A percentile compares a stretch with the other conserved stretches of the same genome.
These are phyloP conservation scores for Pneumocystis murina DNA, from an alignment of 1,139 yeast genomes.

Conservation along the genomic window DNA sequence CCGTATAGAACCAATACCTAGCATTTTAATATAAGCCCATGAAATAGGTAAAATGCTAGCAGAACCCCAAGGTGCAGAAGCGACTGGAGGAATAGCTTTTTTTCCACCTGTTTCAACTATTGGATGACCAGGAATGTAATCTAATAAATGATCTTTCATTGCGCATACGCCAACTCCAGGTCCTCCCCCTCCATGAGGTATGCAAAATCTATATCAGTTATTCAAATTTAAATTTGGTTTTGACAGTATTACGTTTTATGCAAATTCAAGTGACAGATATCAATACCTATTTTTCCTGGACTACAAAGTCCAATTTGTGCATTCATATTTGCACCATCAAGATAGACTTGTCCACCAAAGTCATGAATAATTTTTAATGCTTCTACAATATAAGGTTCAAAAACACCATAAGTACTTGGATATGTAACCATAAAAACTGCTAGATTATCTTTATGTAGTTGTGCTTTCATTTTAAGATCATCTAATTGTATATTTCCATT, in stretches of 20 bases:
- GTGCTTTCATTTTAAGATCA: slow-evolving; percentile 63
- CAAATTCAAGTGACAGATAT: slow-evolving; percentile 88
- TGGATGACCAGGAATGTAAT: slow-evolving; percentile 70
- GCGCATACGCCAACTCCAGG: slow-evolving; percentile 99
- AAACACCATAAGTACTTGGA: slow-evolving; percentile 92
- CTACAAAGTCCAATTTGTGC: slow-evolving; percentile 96
- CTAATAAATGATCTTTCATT: slow-evolving; percentile 67
- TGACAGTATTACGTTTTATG: slow-evolving; percentile 49
- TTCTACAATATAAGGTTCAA: slow-evolving; percentile 75
- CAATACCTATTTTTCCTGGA: slow-evolving; percentile 98
- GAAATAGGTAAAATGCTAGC: slow-evolving; percentile 88
- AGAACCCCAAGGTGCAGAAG: slow-evolving; percentile 92
- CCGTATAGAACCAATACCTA: slow-evolving; percentile 23
- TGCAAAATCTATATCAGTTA: slow-evolving; percentile 40
- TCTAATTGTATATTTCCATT: slow-evolving; percentile 75
- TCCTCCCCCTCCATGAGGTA: slow-evolving; percentile 99
- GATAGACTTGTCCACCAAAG: slow-evolving; percentile 86
- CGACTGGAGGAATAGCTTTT: slow-evolving; percentile 55
- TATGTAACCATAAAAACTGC: slow-evolving; percentile 94
- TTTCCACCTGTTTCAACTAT: slow-evolving; percentile 40
- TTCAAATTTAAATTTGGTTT: background rate
- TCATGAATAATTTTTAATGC: slow-evolving; percentile 75
- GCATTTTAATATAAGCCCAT: slow-evolving; percentile 83
- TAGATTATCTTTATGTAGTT: slow-evolving; percentile 47
- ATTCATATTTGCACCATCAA: slow-evolving; percentile 98